A percentile compares a stretch with the other conserved stretches of the same genome.
Conservation (phyloP, 148 eudicot genomes). For the Suaeda aralocaspica region DNA sequence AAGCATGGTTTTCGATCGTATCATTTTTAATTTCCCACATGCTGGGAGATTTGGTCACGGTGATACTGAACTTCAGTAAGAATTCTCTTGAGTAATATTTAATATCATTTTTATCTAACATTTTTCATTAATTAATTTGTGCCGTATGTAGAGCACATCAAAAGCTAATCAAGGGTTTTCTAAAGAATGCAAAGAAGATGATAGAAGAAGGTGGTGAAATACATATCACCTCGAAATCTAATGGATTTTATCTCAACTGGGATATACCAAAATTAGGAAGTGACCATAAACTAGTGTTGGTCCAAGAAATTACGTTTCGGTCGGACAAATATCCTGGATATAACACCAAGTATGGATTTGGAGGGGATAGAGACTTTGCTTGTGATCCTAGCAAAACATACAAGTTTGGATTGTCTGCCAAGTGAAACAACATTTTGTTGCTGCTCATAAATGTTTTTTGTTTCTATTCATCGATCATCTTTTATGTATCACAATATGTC, state of each 20-base stretch:
- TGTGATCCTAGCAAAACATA: no score
- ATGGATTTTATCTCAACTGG: conserved; percentile 20
- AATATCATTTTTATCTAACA: no score
- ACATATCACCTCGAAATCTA: conserved; percentile 26
- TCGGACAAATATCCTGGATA: no score
- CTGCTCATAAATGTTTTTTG: no score
- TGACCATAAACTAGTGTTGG: conserved; percentile 4
- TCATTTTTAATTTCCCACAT: conserved; percentile 26
- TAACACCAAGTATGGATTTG: no score
- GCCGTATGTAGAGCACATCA: background rate
- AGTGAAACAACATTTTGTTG: no score
- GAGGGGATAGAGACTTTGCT: no score
- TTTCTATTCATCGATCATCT: no score
- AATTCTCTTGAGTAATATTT: background rate
- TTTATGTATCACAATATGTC: no score
- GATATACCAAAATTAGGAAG: conserved; percentile 16
- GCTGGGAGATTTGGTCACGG: conserved; percentile 3
- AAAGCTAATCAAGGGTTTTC: no score
- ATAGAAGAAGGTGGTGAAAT: background rate
- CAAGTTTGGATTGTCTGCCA: no score
- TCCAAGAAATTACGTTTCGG: conserved; percentile 15
- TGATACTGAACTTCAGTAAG: conserved; percentile 7
- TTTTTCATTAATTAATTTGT: no score
- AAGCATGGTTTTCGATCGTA: conserved; percentile 20
- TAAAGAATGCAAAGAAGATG: background rate